Evolutionary conservation across 2,329 filamentous ascomycete genomes (phyloP), one percentile per base, ranked within the genome.

Genomic region (Immersiporthe knoxdaviesiana): DNA sequence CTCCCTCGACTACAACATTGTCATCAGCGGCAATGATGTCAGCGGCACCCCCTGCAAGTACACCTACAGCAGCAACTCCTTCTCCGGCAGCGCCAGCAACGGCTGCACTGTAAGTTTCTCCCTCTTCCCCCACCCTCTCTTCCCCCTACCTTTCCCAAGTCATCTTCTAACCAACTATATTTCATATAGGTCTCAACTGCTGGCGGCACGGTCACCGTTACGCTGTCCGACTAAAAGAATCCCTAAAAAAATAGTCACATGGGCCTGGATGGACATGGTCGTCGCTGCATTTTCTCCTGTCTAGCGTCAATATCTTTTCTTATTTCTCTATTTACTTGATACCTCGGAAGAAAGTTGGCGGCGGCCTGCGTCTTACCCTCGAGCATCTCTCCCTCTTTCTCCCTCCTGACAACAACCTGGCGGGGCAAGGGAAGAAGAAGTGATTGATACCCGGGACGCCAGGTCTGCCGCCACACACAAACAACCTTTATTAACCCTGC

Each of bases 21-120:
- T 92, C 72, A 80, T 84, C 67, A 82, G 77, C 73, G 77, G 75
- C 63, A 75, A 80, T 27, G 54, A 66, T 11, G 65, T 66, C 41
- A 12, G 27, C 27, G 65, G 65, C 11, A 47, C 39, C 12, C 56
- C 65, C 32, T 97, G 93, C 87, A 88, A 85, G 73, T 91, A 91
- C 76, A 82, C 87, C 5, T 71, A 69, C 69, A 50, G 54, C 67
- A 58, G 44, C 59, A 71, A 71, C 69, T 63, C 63, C 8, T 69
- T 71, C 67, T 67, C 54, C 54, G 67, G 67, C 12, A 56, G 52
- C 27, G 41, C 16, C 52, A 77, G 80, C 70, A 84, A 81, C 72
- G 93, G 93, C 70, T 97, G 93, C 88, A 97, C 93, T 64, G 93
- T 96, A 89, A 86, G 92, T 87, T 70, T 47, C 41, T 18, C 14